These are phyloP conservation scores for Tuber brumale DNA, from an alignment of 495 filamentous ascomycete genomes.

Conservation along the genomic window DNA sequence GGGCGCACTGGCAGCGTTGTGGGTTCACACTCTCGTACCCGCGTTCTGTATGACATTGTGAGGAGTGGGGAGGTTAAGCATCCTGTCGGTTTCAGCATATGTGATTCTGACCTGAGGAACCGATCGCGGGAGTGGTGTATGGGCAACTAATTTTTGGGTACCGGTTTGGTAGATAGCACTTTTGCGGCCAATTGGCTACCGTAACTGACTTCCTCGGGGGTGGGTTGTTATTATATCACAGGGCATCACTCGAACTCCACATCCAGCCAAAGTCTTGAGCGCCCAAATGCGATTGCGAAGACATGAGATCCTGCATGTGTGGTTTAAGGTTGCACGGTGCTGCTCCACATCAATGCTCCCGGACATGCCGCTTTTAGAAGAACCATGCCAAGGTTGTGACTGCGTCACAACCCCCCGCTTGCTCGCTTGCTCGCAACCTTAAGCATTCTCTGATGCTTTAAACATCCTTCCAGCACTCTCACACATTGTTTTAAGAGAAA, in stretches of 20 bases:
- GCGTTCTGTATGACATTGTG: not conserved
- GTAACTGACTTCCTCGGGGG: not conserved
- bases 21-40: not conserved
- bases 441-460: no score
- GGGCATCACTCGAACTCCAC: not conserved
- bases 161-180: not conserved
- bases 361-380: not conserved
- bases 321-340: not conserved
- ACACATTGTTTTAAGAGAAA: no score
- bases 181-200: not conserved
- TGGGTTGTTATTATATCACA: not conserved
- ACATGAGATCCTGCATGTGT: not conserved
- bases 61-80: not conserved
- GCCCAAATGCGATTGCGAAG: not conserved
- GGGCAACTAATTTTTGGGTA: not conserved
- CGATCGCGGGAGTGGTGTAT: not conserved
- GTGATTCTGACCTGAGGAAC: not conserved
- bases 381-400: no score
- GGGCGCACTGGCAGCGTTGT: not conserved
- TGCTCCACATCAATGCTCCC: not conserved
- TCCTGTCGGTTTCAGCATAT: not conserved
- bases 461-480: no score
- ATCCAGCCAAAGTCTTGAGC: not conserved
- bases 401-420: no score
- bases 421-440: no score